A percentile compares a stretch with the other conserved stretches of the same genome.
Evolutionary conservation across 2,329 filamentous ascomycete genomes (phyloP).

Genomic region (Beauveria pseudobassiana): DNA sequence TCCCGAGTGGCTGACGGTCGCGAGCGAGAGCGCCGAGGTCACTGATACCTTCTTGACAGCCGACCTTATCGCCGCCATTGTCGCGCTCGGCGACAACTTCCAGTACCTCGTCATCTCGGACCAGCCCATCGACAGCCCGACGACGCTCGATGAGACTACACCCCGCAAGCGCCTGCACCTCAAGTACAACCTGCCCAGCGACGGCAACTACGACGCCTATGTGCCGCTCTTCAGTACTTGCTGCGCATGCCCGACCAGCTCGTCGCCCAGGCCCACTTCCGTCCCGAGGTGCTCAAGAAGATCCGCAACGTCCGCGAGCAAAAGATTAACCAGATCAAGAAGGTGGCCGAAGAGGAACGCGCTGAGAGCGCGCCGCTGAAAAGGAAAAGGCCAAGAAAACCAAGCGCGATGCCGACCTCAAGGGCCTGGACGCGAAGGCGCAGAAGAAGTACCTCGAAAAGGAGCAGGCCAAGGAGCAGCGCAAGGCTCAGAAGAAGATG

Average conservation of each 20-base stretch:
- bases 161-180: conserved; percentile 85
- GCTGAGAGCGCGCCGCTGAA: conserved; percentile 68
- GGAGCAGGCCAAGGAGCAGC: conserved; percentile 67
- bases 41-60: conserved; percentile 79
- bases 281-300: conserved; percentile 82
- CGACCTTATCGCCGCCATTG: conserved; percentile 76
- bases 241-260: conserved; percentile 79
- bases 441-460: conserved; percentile 81
- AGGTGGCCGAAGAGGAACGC: conserved; percentile 70
- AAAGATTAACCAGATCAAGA: conserved; percentile 70
- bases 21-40: conserved; percentile 95
- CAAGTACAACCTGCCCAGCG: conserved; percentile 60
- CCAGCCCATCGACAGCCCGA: conserved; percentile 80
- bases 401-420: conserved; percentile 79
- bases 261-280: conserved; percentile 72
- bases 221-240: conserved; percentile 74
- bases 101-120: conserved; percentile 87
- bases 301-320: conserved; percentile 73
- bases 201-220: conserved; percentile 57
- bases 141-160: conserved; percentile 72
- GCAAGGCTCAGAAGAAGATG: conserved; percentile 47
- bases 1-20: conserved; percentile 82
- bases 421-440: conserved; percentile 68
- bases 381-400: conserved; percentile 74
- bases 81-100: conserved; percentile 66